A percentile compares a stretch with the other conserved stretches of the same genome.
Conservation (phyloP, 768 basidiomycete species). For the Suillus brevipes region DNA sequence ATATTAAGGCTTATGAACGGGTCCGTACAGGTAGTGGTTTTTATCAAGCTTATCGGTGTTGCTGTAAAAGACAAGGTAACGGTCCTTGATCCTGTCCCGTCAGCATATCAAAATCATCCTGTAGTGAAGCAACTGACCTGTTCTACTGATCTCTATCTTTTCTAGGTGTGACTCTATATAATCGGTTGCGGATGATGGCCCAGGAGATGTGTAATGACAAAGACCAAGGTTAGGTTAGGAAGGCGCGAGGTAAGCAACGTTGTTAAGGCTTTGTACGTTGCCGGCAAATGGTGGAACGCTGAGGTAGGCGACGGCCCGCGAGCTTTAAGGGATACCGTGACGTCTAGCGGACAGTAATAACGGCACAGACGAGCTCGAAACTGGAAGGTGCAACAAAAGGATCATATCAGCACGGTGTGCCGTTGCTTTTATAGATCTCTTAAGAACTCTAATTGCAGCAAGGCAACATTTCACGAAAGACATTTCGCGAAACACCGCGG, state of each 20-base stretch:
- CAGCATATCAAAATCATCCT: slow-evolving; percentile 15
- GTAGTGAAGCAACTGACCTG: slow-evolving; percentile 22
- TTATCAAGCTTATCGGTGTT: slow-evolving; percentile 13
- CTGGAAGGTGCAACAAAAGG: slow-evolving; percentile 16
- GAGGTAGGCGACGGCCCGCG: slow-evolving; percentile 6
- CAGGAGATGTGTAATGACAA: slow-evolving; percentile 4
- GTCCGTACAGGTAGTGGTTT: slow-evolving; percentile 28
- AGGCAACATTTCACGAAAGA: slow-evolving; percentile 18
- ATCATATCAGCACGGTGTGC: slow-evolving; percentile 11
- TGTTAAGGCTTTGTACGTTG: slow-evolving; percentile 8
- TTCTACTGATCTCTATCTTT: slow-evolving; percentile 10
- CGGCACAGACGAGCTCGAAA: slow-evolving; percentile 14
- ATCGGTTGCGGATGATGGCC: background rate
- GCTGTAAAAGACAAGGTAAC: slow-evolving; percentile 11
- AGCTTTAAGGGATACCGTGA: slow-evolving; percentile 4
- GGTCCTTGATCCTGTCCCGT: slow-evolving; percentile 12
- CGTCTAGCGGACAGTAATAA: background rate
- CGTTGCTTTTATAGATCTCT: slow-evolving; percentile 30
- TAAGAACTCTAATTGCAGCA: slow-evolving; percentile 32
- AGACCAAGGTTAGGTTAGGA: slow-evolving; percentile 9
- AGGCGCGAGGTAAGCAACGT: slow-evolving; percentile 6
- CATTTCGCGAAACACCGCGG: slow-evolving; percentile 31
- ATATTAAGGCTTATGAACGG: slow-evolving; percentile 22
- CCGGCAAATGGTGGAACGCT: slow-evolving; percentile 13
- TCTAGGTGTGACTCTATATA: slow-evolving; percentile 2